Evolutionary conservation across 2,329 filamentous ascomycete genomes (phyloP).

Genomic region (Thelonectria blattea): DNA sequence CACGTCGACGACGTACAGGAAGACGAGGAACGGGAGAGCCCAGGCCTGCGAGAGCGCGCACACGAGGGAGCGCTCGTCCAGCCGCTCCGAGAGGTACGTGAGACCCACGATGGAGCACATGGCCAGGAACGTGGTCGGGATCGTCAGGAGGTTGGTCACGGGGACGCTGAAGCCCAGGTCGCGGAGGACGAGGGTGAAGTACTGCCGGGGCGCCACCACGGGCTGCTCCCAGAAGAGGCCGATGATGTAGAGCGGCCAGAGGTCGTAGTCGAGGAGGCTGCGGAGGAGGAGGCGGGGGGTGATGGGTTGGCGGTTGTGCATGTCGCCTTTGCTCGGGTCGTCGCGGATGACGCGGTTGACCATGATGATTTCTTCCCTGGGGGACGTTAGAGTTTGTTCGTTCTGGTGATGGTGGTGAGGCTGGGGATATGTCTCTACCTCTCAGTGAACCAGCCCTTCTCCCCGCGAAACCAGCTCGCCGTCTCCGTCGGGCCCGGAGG

Average conservation of each 20-base stretch:
- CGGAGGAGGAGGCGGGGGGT: conserved; percentile 55
- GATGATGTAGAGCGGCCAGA: conserved; percentile 60
- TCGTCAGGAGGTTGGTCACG: conserved; percentile 26
- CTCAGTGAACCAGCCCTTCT: conserved; percentile 49
- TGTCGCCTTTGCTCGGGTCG: conserved; percentile 63
- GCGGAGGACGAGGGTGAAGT: conserved; percentile 59
- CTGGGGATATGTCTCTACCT: conserved; percentile 11
- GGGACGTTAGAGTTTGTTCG: neutral
- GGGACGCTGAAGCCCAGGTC: conserved; percentile 22
- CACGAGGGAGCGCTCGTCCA: conserved; percentile 39
- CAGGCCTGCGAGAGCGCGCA: conserved; percentile 43
- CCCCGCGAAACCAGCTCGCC: conserved; percentile 58
- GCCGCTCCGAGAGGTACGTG: conserved; percentile 42
- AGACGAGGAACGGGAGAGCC: conserved; percentile 43
- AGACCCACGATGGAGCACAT: conserved; percentile 28
- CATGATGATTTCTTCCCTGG: conserved; percentile 60
- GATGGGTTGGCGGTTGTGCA: conserved; percentile 61
- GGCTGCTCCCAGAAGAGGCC: conserved; percentile 57
- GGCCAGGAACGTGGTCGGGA: conserved; percentile 21
- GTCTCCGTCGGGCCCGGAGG: conserved; percentile 49
- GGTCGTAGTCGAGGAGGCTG: conserved; percentile 61
- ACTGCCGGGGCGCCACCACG: conserved; percentile 49
- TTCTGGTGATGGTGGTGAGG: neutral
- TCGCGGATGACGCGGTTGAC: conserved; percentile 63
- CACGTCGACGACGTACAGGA: conserved; percentile 34